Base-by-base conservation (phyloP, 1,284 basidiomycete genomes). In the Papiliotrema laurentii region DNA sequence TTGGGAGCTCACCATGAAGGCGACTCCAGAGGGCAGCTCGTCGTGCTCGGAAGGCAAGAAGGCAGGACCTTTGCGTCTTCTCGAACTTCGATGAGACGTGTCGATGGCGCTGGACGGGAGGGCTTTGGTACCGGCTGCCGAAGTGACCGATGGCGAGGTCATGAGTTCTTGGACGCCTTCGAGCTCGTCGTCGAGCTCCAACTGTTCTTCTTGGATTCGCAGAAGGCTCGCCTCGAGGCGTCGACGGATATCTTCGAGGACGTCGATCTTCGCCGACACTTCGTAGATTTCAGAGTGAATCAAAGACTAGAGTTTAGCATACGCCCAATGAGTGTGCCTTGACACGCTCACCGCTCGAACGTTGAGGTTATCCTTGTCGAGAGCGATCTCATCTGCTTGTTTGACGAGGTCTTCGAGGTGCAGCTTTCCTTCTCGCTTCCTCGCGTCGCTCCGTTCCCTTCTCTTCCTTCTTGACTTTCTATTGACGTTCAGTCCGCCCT, bases 1-100 rank as follows among this genome's bases (percentile, higher is more conserved):
- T 43, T 49, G 18, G 13, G 36, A 26, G 18, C 73, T 55, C 71
- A 89, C 89, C 92, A 99, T 97, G 76, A 99, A 99, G 5, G 94
- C 94, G 4, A 97, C 84, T 3, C 89, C 90, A 5, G 85, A 82
- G 4, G 94, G 96, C 48, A 99, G 78, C 49, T 97, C 91, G 63
- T 96, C 91, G 61, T 99, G 96, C 71, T 98, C 96, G 14, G 90
- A 94, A 2, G 94, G 94, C 51, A 99, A 74, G 78, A 99, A 98
- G 7, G 89, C 87, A 0, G 94, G 93, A 0, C 91, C 87, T 85
- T 59, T 57, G 31, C 58, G 55, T 35, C 67, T 51, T 55, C 60
- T 70, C 43, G 59, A 60, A 57, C 55, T 65, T 51, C 51, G 58
- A 30, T 48, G 47, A 13, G 11, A 39, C 24, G 37, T 14, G 11